phyloP scores from a whole-genome alignment of 2,329 filamentous ascomycete species.

The Trichoderma sp. region DNA sequence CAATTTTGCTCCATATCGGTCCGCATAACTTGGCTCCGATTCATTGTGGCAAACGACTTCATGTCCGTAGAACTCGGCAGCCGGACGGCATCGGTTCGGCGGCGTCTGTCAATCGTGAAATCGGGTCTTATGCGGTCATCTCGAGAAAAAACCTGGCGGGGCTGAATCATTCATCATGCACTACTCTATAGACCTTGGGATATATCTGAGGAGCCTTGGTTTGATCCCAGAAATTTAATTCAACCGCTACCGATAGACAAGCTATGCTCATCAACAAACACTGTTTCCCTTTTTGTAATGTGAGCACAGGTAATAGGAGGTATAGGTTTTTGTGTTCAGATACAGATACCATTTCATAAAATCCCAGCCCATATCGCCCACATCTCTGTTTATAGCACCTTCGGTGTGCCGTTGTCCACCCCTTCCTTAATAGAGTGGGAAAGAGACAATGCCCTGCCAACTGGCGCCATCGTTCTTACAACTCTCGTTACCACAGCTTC shows the following conservation, averaged over 20 bases:
- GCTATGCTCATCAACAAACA: not conserved
- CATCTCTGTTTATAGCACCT: not conserved
- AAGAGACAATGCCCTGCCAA: constrained; percentile 8
- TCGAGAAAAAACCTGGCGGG: not conserved
- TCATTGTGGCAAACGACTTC: not conserved
- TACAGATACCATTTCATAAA: not conserved
- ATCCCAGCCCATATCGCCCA: not conserved
- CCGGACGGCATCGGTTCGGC: not conserved
- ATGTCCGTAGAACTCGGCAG: not conserved
- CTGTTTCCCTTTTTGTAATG: not conserved
- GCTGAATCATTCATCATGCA: not conserved
- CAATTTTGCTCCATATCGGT: constrained; percentile 2
- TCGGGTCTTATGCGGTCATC: not conserved
- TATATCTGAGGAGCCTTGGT: not conserved
- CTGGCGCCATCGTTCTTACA: constrained; percentile 7
- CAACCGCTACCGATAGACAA: not conserved
- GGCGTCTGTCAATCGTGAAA: not conserved
- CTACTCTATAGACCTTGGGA: too few species aligned
- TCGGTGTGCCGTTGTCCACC: not conserved
- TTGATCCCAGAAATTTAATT: not conserved
- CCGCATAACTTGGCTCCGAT: constrained; percentile 4
- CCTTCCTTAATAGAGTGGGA: not conserved
- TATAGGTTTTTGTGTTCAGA: not conserved
- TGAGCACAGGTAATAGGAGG: not conserved
- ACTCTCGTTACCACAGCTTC: not conserved